phyloP scores from a whole-genome alignment of 2,329 filamentous ascomycete species.

The Chrysoporthe cubensis region DNA sequence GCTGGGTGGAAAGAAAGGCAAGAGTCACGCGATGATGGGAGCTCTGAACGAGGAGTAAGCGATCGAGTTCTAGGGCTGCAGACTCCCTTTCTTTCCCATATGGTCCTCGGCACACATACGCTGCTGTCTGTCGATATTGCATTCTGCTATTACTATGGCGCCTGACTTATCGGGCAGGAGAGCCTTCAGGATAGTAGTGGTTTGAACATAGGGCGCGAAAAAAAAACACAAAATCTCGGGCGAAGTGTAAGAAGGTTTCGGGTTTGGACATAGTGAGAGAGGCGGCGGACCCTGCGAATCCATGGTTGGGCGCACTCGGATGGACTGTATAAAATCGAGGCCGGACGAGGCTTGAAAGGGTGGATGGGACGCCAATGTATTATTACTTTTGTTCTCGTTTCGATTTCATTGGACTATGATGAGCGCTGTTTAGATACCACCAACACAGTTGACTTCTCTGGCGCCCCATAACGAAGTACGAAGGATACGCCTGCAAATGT shows the following conservation, averaged over 20 bases:
- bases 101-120: too few species aligned
- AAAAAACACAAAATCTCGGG: neutral
- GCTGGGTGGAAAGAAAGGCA: slow-evolving; percentile 71
- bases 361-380: slow-evolving; percentile 8
- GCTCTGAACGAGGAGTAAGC: slow-evolving; percentile 60
- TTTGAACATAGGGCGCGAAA: neutral
- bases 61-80: neutral
- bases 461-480: neutral
- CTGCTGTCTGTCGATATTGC: neutral
- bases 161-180: neutral
- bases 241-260: neutral
- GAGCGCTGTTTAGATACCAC: slow-evolving; percentile 24
- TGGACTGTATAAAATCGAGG: slow-evolving; percentile 6
- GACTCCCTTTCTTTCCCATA: neutral
- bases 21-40: slow-evolving; percentile 55
- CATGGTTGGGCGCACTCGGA: neutral
- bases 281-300: neutral
- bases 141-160: neutral
- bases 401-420: neutral
- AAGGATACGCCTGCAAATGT: neutral
- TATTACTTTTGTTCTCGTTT: neutral
- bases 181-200: neutral
- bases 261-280: slow-evolving; percentile 2
- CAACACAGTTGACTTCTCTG: slow-evolving; percentile 12
- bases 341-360: neutral